Evolutionary conservation across 495 filamentous ascomycete species (phyloP), one percentile per base, ranked within the genome.

Genomic region (Tuber umbilicatum): DNA sequence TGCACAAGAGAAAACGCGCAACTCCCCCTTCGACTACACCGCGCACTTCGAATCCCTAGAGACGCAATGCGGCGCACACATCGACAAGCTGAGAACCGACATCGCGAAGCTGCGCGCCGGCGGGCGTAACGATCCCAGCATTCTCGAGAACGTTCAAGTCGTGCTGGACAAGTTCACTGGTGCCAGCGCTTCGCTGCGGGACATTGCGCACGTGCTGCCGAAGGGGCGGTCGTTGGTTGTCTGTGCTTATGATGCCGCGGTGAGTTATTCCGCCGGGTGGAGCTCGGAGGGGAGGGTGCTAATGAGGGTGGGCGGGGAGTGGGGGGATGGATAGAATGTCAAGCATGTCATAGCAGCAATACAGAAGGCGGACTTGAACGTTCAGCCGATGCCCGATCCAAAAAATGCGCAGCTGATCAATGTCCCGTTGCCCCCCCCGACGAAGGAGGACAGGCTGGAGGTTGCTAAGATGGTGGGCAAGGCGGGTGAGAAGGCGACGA

Each of bases 351-450:
- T 80, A 6, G 45, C 71, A 9, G 78, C 81, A 23, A 75, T 82
- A 10, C 80, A 82, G 68, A 74, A 68, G 5, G 78, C 81, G 38
- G 75, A 82, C 64, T 27, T 82, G 12, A 82, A 82, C 41, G 70
- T 82, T 35, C 74, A 79, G 39, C 81, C 81, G 0, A 35, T 82
- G 7, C 37, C 74, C 3, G 80, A 82, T 64, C 39, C 75, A 9
- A 82, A 82, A 55, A 78, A 75, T 27, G 77, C 80, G 5, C 69
- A 73, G 40, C 55, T 68, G 39, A 70, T 82, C 19, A 68, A 75
- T 71, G 70, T 82, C 70, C 78, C 81, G 23, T 68, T 82, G 17
- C 81, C 81, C 23, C 80, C 81, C 23, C 81, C 81, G 9, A 82
- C 81, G 9, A 82, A 76, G 68, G 80, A 82, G 70, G 64, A 67